Conservation (phyloP, 352 stramenopile genomes). For the Phytophthora capsici region DNA sequence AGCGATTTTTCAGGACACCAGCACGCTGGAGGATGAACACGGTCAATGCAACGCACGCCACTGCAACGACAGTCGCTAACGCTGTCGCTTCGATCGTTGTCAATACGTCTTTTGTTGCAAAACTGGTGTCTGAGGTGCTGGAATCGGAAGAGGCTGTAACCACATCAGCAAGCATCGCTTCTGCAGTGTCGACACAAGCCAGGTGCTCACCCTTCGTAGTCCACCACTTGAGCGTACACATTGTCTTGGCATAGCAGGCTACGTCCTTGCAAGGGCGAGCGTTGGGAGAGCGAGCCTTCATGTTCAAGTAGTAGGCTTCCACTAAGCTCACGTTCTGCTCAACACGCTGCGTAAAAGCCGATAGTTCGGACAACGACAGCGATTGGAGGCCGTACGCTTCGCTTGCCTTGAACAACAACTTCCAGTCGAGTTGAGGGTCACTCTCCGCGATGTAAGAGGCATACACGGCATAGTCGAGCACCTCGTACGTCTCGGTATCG, state of each 20-base stretch:
- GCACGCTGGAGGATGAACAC: conserved; percentile 42
- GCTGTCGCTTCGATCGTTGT: conserved; percentile 57
- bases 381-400: conserved; percentile 64
- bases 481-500: conserved; percentile 72
- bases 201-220: conserved; percentile 74
- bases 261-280: conserved; percentile 47
- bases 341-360: conserved; percentile 54
- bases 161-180: conserved; percentile 12
- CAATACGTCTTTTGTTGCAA: conserved; percentile 40
- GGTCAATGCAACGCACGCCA: conserved; percentile 43
- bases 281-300: conserved; percentile 75
- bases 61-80: conserved; percentile 41
- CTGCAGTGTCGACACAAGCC: conserved; percentile 57
- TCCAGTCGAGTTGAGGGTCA: conserved; percentile 63
- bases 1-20: conserved; percentile 47
- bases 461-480: conserved; percentile 84
- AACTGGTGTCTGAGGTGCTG: conserved; percentile 4
- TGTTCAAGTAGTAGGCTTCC: conserved; percentile 84
- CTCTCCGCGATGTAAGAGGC: conserved; percentile 67
- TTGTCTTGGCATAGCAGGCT: conserved; percentile 62
- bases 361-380: conserved; percentile 52
- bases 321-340: conserved; percentile 59
- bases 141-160: conserved; percentile 15
- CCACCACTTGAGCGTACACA: conserved; percentile 89
- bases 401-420: conserved; percentile 62